phyloP scores from a whole-genome alignment of 2,329 filamentous ascomycete species.

The Purpureocillium lavendulum region DNA sequence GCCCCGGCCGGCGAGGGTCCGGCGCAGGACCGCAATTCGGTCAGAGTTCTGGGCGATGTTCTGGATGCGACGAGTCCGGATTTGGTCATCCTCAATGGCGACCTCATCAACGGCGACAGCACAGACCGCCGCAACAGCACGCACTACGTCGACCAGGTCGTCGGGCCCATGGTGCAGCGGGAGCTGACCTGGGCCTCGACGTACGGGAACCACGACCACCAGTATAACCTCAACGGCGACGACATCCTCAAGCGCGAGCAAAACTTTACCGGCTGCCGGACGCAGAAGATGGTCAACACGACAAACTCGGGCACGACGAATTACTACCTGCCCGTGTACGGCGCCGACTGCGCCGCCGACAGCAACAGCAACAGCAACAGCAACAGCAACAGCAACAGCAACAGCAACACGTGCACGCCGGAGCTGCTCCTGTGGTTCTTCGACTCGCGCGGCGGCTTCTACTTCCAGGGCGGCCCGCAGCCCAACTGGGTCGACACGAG shows the following conservation, averaged over 20 bases:
- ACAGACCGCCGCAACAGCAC: slow-evolving; percentile 45
- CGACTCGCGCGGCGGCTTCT: slow-evolving; percentile 53
- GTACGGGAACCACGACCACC: slow-evolving; percentile 64
- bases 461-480: slow-evolving; percentile 30
- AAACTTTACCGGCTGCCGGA: slow-evolving; percentile 27
- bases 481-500: slow-evolving; percentile 36
- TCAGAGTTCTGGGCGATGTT: slow-evolving; percentile 47
- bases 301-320: slow-evolving; percentile 33
- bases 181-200: slow-evolving; percentile 56
- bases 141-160: slow-evolving; percentile 49
- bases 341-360: slow-evolving; percentile 25
- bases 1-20: slow-evolving; percentile 30
- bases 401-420: slow-evolving; percentile 21
- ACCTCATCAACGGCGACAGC: slow-evolving; percentile 63
- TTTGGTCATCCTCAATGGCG: slow-evolving; percentile 62
- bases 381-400: slow-evolving; percentile 5
- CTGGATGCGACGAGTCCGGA: slow-evolving; percentile 48
- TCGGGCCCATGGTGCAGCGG: slow-evolving; percentile 46
- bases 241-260: slow-evolving; percentile 32
- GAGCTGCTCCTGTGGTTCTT: slow-evolving; percentile 62
- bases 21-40: slow-evolving; percentile 47
- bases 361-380: too few relatives aligned
- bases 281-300: slow-evolving; percentile 28
- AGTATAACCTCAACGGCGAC: slow-evolving; percentile 45
- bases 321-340: slow-evolving; percentile 37